Evolutionary conservation across 768 basidiomycete genomes (phyloP).

Genomic region (Suillus occidentalis): DNA sequence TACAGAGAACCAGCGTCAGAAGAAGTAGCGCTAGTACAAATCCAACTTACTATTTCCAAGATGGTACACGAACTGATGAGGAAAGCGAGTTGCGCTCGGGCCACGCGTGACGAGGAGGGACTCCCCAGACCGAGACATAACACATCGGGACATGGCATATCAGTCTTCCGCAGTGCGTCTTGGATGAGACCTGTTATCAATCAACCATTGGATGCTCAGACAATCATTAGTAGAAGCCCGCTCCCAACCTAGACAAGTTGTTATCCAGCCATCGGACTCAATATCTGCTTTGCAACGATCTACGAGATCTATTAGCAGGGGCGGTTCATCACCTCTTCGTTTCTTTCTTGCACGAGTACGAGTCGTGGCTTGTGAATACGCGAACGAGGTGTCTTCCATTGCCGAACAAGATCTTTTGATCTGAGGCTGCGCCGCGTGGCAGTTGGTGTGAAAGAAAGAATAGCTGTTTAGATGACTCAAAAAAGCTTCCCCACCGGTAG

Average conservation of each 20-base stretch:
- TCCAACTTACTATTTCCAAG: slow-evolving; percentile 59
- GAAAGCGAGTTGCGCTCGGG: slow-evolving; percentile 69
- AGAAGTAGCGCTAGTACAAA: slow-evolving; percentile 12
- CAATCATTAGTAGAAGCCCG: not conserved
- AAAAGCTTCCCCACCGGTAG: not conserved
- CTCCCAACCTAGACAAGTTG: slow-evolving; percentile 55
- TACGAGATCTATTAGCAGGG: slow-evolving; percentile 40
- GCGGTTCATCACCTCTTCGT: slow-evolving; percentile 40
- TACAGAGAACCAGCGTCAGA: slow-evolving; percentile 14
- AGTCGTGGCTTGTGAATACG: slow-evolving; percentile 51
- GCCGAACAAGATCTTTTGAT: slow-evolving; percentile 7
- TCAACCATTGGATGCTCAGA: not conserved
- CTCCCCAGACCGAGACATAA: slow-evolving; percentile 77
- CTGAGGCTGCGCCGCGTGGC: not conserved
- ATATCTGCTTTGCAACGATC: slow-evolving; percentile 48
- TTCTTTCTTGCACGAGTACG: slow-evolving; percentile 54
- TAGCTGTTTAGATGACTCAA: not conserved
- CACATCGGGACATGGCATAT: slow-evolving; percentile 32
- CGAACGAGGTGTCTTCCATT: slow-evolving; percentile 28
- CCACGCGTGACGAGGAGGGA: slow-evolving; percentile 58
- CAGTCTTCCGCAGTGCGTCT: slow-evolving; percentile 29
- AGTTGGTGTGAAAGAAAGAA: not conserved
- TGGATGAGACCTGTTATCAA: slow-evolving; percentile 19
- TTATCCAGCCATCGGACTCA: slow-evolving; percentile 47
- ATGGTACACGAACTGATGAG: slow-evolving; percentile 53